Percentiles rank a stretch among this genome's conserved stretches.
phyloP scores from a whole-genome alignment of 768 basidiomycete genomes.

The Dentipellis sp. region DNA sequence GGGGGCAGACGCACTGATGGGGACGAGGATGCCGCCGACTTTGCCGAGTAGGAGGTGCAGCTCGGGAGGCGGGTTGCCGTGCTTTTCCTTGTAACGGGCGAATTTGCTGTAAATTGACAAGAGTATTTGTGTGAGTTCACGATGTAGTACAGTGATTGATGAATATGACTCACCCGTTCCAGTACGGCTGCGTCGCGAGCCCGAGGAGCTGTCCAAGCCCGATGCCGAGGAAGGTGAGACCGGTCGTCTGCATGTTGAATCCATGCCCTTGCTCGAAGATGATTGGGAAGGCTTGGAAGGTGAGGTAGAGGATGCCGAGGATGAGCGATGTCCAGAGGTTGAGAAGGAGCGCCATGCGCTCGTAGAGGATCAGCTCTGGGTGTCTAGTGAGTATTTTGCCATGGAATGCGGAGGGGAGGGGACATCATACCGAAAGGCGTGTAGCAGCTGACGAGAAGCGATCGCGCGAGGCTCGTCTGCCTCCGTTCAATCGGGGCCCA shows the following conservation, averaged over 20 bases:
- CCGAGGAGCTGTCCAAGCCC: conserved; percentile 36
- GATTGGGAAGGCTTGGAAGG: conserved; percentile 49
- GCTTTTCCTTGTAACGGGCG: conserved; percentile 25
- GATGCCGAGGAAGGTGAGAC: conserved; percentile 45
- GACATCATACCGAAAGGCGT: conserved; percentile 58
- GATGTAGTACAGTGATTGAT: too few relatives aligned
- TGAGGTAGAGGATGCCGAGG: conserved; percentile 38
- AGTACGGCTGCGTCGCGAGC: conserved; percentile 31
- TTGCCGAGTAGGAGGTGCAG: conserved; percentile 56
- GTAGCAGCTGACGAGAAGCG: conserved; percentile 51
- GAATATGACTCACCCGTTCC: conserved; percentile 27
- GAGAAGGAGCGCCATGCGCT: conserved; percentile 68
- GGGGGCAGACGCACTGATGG: conserved; percentile 34
- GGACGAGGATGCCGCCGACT: conserved; percentile 54
- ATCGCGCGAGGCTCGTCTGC: conserved; percentile 32
- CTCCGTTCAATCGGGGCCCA: conserved; percentile 52
- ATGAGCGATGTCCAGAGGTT: conserved; percentile 45
- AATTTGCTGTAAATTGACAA: conserved; percentile 23
- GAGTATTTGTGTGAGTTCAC: not conserved
- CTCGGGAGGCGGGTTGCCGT: conserved; percentile 53
- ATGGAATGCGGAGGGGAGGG: not conserved
- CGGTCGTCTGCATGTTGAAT: conserved; percentile 44
- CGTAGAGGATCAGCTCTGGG: conserved; percentile 50
- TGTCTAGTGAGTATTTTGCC: not conserved
- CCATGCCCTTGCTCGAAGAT: conserved; percentile 38